These are phyloP conservation scores for Globisporangium cederbergense DNA, from an alignment of 352 stramenopile genomes.

Conservation along the genomic window DNA sequence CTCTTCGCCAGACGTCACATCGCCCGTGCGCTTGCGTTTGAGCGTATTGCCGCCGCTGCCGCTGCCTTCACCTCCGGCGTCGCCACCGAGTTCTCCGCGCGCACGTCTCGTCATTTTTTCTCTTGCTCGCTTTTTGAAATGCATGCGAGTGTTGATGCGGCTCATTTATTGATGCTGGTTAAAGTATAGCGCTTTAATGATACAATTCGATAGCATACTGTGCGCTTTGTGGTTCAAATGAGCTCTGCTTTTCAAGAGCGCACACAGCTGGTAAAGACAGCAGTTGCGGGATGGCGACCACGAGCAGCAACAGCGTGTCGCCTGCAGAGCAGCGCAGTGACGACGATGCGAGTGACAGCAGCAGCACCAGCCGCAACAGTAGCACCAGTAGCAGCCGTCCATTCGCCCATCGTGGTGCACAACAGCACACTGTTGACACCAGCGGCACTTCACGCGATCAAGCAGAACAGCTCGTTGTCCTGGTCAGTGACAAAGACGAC, in stretches of 20 bases:
- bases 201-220: too few species aligned
- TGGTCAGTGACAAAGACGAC: neutral
- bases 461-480: neutral
- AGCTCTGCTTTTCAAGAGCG: neutral
- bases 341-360: neutral
- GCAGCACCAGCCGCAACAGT: neutral
- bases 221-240: neutral
- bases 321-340: neutral
- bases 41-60: neutral
- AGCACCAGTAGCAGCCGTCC: neutral
- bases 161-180: neutral
- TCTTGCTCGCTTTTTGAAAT: slow-evolving; percentile 3
- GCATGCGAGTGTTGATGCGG: neutral
- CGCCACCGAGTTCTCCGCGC: neutral
- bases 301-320: neutral
- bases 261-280: neutral
- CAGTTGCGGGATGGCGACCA: neutral
- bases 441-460: neutral
- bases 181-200: neutral
- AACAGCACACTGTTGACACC: neutral
- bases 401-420: neutral
- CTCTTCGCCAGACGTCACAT: neutral
- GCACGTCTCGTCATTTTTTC: slow-evolving; percentile 1
- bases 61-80: neutral
- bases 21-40: neutral